phyloP scores from a whole-genome alignment of 2,329 filamentous ascomycete species.

The Cryoendolithus antarcticus region DNA sequence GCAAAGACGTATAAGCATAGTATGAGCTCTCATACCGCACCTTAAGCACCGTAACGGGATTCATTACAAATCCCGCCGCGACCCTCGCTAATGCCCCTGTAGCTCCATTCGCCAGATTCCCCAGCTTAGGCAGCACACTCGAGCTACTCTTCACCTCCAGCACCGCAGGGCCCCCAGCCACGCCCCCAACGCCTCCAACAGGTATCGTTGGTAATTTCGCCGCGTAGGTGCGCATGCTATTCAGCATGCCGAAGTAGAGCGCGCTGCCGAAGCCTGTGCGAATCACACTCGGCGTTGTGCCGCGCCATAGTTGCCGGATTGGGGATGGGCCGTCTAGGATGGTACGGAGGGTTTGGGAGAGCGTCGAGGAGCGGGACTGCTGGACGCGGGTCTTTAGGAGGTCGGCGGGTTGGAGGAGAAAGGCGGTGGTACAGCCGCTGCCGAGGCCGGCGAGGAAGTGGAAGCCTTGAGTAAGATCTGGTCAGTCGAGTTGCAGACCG shows the following conservation, averaged over 20 bases:
- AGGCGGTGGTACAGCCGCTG: slow-evolving; percentile 76
- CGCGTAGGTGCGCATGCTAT: slow-evolving; percentile 39
- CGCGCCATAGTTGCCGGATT: slow-evolving; percentile 73
- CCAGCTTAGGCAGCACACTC: slow-evolving; percentile 68
- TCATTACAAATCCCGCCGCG: slow-evolving; percentile 77
- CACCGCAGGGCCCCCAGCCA: slow-evolving; percentile 10
- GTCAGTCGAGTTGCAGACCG: no score
- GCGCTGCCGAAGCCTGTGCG: slow-evolving; percentile 88
- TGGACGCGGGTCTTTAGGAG: slow-evolving; percentile 94
- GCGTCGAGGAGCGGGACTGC: slow-evolving; percentile 58
- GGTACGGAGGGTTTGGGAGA: slow-evolving; percentile 54
- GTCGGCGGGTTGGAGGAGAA: slow-evolving; percentile 87
- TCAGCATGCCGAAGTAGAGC: slow-evolving; percentile 84
- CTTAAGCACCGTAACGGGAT: slow-evolving; percentile 94
- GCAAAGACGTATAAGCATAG: slow-evolving; percentile 70
- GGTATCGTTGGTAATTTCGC: slow-evolving; percentile 16
- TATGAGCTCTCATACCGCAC: slow-evolving; percentile 86
- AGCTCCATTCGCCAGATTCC: slow-evolving; percentile 70
- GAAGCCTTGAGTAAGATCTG: slow-evolving; percentile 41
- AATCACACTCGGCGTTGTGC: slow-evolving; percentile 82
- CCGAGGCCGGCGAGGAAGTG: slow-evolving; percentile 82
- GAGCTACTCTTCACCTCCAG: slow-evolving; percentile 29
- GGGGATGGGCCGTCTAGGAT: slow-evolving; percentile 56
- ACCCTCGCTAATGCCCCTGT: slow-evolving; percentile 77
- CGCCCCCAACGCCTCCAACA: slow-evolving; percentile 4